Conservation (phyloP, 2,329 filamentous ascomycete species). For the Stemphylium lycopersici region DNA sequence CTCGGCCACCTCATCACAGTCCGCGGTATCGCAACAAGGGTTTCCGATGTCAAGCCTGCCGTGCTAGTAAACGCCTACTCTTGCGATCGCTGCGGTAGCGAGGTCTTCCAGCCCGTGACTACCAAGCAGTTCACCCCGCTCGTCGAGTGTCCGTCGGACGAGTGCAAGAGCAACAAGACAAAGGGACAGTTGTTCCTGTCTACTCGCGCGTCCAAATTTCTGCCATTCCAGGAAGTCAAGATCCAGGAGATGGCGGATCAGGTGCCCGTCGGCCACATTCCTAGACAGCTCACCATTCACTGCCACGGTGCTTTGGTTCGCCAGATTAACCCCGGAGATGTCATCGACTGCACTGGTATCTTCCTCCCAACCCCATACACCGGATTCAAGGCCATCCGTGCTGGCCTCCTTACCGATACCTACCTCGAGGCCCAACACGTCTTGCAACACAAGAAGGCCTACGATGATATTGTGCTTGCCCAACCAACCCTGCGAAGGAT, state of each 20-base stretch:
- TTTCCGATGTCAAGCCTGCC: slow-evolving; percentile 96
- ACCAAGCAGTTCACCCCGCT: slow-evolving; percentile 91
- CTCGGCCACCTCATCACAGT: slow-evolving; percentile 93
- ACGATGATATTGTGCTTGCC: slow-evolving; percentile 88
- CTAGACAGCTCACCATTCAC: slow-evolving; percentile 84
- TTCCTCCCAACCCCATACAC: slow-evolving; percentile 98
- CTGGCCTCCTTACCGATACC: slow-evolving; percentile 94
- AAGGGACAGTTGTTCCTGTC: slow-evolving; percentile 94
- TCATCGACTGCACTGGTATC: slow-evolving; percentile 91
- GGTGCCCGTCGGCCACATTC: slow-evolving; percentile 96
- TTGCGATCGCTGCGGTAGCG: slow-evolving; percentile 93
- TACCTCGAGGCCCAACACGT: slow-evolving; percentile 95
- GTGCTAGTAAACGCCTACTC: slow-evolving; percentile 98
- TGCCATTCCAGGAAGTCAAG: slow-evolving; percentile 98
- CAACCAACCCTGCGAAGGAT: slow-evolving; percentile 80
- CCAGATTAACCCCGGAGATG: slow-evolving; percentile 89
- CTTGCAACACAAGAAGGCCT: slow-evolving; percentile 96
- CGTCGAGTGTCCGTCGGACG: slow-evolving; percentile 83
- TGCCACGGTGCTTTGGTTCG: slow-evolving; percentile 87
- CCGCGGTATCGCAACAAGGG: slow-evolving; percentile 89
- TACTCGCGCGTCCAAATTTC: slow-evolving; percentile 93
- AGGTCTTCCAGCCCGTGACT: slow-evolving; percentile 95
- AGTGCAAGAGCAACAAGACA: slow-evolving; percentile 87
- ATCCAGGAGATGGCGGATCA: slow-evolving; percentile 99
- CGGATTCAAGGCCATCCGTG: slow-evolving; percentile 96